Conservation (phyloP, 108 stramenopile genomes). For the Pelagomonas calceolata region DNA sequence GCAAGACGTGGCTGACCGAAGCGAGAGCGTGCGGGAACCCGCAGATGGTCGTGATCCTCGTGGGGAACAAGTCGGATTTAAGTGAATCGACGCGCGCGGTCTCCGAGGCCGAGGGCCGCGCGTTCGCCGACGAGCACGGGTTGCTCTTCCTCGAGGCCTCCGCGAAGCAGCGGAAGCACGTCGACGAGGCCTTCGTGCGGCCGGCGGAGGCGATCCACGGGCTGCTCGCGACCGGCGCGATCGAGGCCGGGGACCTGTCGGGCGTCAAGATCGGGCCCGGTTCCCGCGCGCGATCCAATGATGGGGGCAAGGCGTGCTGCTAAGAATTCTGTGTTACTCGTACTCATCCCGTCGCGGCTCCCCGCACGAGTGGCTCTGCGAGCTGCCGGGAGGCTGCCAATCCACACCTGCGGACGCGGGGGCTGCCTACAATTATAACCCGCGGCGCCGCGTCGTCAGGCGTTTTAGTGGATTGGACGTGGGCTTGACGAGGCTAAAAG, state of each 20-base stretch:
- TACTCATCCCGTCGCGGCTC: too few species aligned
- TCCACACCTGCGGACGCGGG: too few species aligned
- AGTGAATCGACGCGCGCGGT: too few species aligned
- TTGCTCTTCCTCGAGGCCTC: constrained; percentile 51
- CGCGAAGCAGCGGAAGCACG: constrained; percentile 48
- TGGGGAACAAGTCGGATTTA: constrained; percentile 37
- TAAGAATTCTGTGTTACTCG: too few species aligned
- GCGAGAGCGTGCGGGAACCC: constrained; percentile 37
- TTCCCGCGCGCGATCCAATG: too few species aligned
- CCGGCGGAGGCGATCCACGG: constrained; percentile 48
- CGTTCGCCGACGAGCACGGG: constrained; percentile 48
- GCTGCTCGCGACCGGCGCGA: constrained; percentile 40
- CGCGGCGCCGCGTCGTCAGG: too few species aligned
- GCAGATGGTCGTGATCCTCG: constrained; percentile 53
- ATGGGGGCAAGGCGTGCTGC: too few species aligned
- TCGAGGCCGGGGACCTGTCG: constrained; percentile 37
- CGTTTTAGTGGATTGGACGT: too few species aligned
- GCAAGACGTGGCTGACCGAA: constrained; percentile 51
- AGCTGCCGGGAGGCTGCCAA: too few species aligned
- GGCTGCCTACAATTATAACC: too few species aligned
- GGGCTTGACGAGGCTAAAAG: too few species aligned
- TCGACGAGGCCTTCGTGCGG: constrained; percentile 45
- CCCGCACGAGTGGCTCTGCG: too few species aligned
- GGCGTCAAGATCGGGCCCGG: constrained; percentile 25
- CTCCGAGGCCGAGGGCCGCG: constrained; percentile 21